Evolutionary conservation across 495 filamentous ascomycete genomes (phyloP).

Genomic region (Penicillium atrosanguineum): DNA sequence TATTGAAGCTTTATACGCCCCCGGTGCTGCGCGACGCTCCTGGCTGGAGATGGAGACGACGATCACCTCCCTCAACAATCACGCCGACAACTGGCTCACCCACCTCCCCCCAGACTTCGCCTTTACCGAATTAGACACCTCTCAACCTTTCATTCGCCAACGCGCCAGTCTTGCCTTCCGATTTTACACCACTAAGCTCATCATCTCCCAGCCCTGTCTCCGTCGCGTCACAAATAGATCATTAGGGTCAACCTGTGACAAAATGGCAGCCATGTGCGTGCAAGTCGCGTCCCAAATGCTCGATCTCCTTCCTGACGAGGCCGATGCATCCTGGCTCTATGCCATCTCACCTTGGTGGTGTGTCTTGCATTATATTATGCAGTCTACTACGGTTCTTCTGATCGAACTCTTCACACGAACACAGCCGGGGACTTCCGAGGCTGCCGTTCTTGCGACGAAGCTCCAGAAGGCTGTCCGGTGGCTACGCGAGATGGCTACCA

Average conservation of each 20-base stretch:
- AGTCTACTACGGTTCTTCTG: slow-evolving; percentile 54
- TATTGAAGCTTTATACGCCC: slow-evolving; percentile 24
- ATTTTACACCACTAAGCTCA: slow-evolving; percentile 54
- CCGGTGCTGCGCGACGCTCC: slow-evolving; percentile 14
- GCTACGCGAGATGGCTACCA: slow-evolving; percentile 46
- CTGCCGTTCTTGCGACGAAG: slow-evolving; percentile 36
- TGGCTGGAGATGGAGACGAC: slow-evolving; percentile 24
- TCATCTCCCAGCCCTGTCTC: slow-evolving; percentile 58
- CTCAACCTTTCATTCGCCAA: slow-evolving; percentile 31
- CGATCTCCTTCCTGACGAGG: slow-evolving; percentile 41
- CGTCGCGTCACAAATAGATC: slow-evolving; percentile 39
- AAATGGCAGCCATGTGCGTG: slow-evolving; percentile 50
- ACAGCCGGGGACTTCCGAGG: slow-evolving; percentile 32
- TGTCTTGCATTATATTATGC: slow-evolving; percentile 58
- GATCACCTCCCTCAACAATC: slow-evolving; percentile 18
- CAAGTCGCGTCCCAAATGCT: slow-evolving; percentile 48
- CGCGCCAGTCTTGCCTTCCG: slow-evolving; percentile 44
- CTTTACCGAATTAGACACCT: slow-evolving; percentile 7
- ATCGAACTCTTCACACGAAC: slow-evolving; percentile 49
- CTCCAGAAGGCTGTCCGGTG: slow-evolving; percentile 49
- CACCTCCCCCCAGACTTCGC: slow-evolving; percentile 30
- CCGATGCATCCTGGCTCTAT: slow-evolving; percentile 40
- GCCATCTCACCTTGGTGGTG: slow-evolving; percentile 57
- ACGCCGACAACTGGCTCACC: slow-evolving; percentile 24
- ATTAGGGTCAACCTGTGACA: slow-evolving; percentile 38